phyloP scores from a whole-genome alignment of 2,329 filamentous ascomycete genomes.

The Dactylonectria estremocensis region DNA sequence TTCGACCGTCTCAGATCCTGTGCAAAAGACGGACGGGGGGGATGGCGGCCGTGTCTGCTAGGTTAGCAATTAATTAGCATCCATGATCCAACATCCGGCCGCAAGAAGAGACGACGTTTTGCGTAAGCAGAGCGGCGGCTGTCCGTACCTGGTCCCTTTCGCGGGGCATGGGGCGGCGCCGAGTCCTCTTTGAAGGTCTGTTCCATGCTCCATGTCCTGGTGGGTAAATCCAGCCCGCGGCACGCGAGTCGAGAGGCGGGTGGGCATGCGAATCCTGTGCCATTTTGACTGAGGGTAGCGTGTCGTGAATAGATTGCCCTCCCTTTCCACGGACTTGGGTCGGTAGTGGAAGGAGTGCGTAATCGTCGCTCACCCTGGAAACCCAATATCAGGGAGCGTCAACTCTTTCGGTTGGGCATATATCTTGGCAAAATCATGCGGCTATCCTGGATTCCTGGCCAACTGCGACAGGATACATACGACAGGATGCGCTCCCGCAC shows the following conservation, averaged over 20 bases:
- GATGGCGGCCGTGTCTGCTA: too few relatives aligned
- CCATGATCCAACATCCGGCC: constrained; percentile 6
- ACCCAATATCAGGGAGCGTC: constrained; percentile 7
- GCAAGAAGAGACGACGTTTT: background rate
- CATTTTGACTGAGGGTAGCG: constrained; percentile 19
- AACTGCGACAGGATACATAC: constrained; percentile 2
- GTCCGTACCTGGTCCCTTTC: constrained; percentile 27
- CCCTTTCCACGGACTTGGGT: constrained; percentile 40
- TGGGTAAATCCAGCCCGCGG: constrained; percentile 11
- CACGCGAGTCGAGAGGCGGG: constrained; percentile 15
- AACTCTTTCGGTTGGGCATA: constrained; percentile 23
- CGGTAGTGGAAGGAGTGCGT: constrained; percentile 31
- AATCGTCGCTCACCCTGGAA: constrained; percentile 22
- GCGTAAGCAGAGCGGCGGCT: constrained; percentile 12
- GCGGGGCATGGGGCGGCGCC: constrained; percentile 29
- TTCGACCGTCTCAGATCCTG: constrained; percentile 33
- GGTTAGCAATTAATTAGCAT: too few relatives aligned
- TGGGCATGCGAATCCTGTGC: constrained; percentile 15
- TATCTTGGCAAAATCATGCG: constrained; percentile 26
- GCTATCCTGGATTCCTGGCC: constrained; percentile 21
- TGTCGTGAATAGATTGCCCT: constrained; percentile 34
- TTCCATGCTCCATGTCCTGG: constrained; percentile 5
- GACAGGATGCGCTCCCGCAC: background rate
- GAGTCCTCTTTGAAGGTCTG: constrained; percentile 30
- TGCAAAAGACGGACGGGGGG: constrained; percentile 15